A percentile compares a stretch with the other conserved stretches of the same genome.
phyloP scores from a whole-genome alignment of 2,329 filamentous ascomycete species.

The Ceratocystis lukuohia region DNA sequence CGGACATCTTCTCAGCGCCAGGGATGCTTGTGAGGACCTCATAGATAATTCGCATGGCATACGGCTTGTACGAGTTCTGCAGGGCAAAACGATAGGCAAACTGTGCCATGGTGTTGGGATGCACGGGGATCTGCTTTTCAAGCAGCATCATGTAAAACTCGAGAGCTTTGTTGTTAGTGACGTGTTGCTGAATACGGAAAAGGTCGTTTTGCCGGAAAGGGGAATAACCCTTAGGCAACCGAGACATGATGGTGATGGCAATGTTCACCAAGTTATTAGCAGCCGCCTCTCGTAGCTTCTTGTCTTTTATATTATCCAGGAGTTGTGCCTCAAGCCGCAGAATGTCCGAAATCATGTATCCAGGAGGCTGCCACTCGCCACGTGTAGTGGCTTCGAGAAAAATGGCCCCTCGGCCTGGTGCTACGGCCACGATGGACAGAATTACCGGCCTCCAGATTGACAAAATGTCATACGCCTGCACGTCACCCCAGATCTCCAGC shows the following conservation, averaged over 20 bases:
- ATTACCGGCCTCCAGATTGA: constrained; percentile 10
- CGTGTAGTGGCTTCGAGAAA: constrained; percentile 19
- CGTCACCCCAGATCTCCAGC: constrained; percentile 25
- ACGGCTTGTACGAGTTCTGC: constrained; percentile 19
- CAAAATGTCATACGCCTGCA: neutral
- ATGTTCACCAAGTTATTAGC: constrained; percentile 25
- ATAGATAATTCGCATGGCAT: constrained; percentile 18
- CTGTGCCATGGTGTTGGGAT: constrained; percentile 34
- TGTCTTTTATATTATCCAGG: neutral
- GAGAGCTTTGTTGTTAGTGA: constrained; percentile 25
- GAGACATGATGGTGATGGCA: constrained; percentile 10
- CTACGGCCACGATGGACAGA: constrained; percentile 12
- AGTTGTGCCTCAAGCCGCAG: constrained; percentile 7
- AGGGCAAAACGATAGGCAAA: constrained; percentile 37
- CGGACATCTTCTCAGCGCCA: constrained; percentile 31
- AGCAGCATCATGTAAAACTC: constrained; percentile 29
- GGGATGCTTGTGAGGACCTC: constrained; percentile 28
- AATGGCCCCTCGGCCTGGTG: constrained; percentile 6
- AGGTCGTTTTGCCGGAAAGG: constrained; percentile 28
- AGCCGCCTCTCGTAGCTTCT: neutral
- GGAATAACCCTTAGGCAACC: constrained; percentile 21
- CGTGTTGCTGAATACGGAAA: constrained; percentile 10
- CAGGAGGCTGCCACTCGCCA: constrained; percentile 10
- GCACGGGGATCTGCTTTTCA: constrained; percentile 25
- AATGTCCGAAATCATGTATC: constrained; percentile 16